Evolutionary conservation across 768 basidiomycete species (phyloP).

Genomic region (Rhizopogon vesiculosus): DNA sequence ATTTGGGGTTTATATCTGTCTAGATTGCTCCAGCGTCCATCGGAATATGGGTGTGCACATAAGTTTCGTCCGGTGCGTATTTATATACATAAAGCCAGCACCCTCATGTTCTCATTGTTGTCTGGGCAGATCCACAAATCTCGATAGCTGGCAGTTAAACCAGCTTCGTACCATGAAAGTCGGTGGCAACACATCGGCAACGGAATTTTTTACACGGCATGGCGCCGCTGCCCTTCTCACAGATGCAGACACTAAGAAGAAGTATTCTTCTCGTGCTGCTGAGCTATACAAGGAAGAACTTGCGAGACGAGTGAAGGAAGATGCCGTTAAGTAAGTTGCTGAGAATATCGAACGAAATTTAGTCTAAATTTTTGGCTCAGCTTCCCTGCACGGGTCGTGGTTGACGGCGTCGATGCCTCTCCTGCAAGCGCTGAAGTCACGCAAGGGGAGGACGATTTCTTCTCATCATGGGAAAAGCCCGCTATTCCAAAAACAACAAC

Average conservation of each 20-base stretch:
- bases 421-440: conserved; percentile 34
- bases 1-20: conserved; percentile 94
- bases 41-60: conserved; percentile 98
- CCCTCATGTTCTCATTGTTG: conserved; percentile 11
- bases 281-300: conserved; percentile 93
- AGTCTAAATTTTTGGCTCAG: conserved; percentile 32
- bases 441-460: conserved; percentile 86
- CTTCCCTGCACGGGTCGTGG: conserved; percentile 68
- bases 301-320: conserved; percentile 72
- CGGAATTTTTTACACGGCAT: conserved; percentile 87
- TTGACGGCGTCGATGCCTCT: conserved; percentile 72
- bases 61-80: conserved; percentile 84
- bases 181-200: conserved; percentile 84
- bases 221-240: conserved; percentile 68
- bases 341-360: not conserved
- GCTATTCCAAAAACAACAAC: conserved; percentile 47
- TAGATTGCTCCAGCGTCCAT: conserved; percentile 94
- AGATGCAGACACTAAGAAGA: conserved; percentile 80
- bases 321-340: conserved; percentile 52
- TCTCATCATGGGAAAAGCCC: conserved; percentile 94
- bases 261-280: conserved; percentile 81
- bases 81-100: not conserved
- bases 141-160: conserved; percentile 88
- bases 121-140: conserved; percentile 79
- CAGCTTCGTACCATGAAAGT: conserved; percentile 97